Percentiles rank a stretch among this genome's conserved stretches.
Conservation (phyloP, 495 filamentous ascomycete species). For the Penicillium pancosmium region DNA sequence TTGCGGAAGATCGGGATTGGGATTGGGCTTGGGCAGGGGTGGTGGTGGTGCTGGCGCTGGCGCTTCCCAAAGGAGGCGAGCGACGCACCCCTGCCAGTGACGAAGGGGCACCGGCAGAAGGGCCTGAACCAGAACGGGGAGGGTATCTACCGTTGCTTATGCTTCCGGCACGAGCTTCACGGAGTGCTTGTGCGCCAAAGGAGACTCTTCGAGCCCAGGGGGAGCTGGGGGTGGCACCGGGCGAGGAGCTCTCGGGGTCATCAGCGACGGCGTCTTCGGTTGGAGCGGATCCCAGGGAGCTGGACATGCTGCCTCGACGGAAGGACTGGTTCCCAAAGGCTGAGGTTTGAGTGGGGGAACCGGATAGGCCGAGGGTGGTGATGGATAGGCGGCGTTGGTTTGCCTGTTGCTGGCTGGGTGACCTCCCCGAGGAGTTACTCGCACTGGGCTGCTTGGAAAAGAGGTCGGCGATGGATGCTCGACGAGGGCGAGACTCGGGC, state of each 20-base stretch:
- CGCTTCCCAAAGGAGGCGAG: slow-evolving; percentile 24
- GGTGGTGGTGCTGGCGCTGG: neutral
- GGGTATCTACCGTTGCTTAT: slow-evolving; percentile 50
- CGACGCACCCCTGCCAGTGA: slow-evolving; percentile 29
- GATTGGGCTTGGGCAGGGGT: slow-evolving; percentile 14
- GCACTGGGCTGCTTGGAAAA: slow-evolving; percentile 38
- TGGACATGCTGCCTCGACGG: slow-evolving; percentile 73
- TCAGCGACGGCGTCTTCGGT: slow-evolving; percentile 88
- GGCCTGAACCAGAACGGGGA: slow-evolving; percentile 14
- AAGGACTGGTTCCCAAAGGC: slow-evolving; percentile 52
- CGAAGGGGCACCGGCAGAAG: slow-evolving; percentile 13
- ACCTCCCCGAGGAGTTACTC: neutral
- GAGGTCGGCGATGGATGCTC: slow-evolving; percentile 54
- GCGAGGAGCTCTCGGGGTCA: slow-evolving; percentile 63
- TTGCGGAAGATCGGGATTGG: slow-evolving; percentile 39
- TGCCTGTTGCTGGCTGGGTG: slow-evolving; percentile 38
- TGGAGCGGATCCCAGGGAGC: slow-evolving; percentile 71
- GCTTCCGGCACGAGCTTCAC: slow-evolving; percentile 62
- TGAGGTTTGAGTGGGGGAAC: slow-evolving; percentile 67
- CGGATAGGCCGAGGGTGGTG: slow-evolving; percentile 80
- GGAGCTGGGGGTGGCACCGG: slow-evolving; percentile 58
- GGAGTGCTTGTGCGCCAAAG: slow-evolving; percentile 85
- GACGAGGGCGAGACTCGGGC: slow-evolving; percentile 44
- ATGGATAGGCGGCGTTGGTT: slow-evolving; percentile 86
- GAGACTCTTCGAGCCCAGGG: slow-evolving; percentile 87